These are phyloP conservation scores for Metschnikowia henanensis DNA, from an alignment of 805 yeast species.

Conservation along the genomic window DNA sequence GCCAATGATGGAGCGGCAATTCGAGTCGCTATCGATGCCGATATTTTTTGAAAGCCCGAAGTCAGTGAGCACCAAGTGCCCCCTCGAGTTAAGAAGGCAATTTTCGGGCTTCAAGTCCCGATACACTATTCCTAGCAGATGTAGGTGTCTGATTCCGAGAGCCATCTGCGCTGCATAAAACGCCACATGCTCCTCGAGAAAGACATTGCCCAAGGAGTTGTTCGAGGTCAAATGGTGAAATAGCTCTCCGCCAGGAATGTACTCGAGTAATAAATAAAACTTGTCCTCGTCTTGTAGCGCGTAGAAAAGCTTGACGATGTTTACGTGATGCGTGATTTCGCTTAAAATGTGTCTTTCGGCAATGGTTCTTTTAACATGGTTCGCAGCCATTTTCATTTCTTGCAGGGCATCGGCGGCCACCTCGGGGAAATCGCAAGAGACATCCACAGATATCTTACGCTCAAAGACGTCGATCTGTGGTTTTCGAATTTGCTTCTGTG, in stretches of 20 bases:
- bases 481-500: constrained; percentile 45
- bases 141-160: constrained; percentile 74
- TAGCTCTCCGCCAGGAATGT: constrained; percentile 46
- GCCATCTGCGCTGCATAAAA: constrained; percentile 82
- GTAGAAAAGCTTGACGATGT: constrained; percentile 44
- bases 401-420: constrained; percentile 12
- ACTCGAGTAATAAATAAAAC: constrained; percentile 44
- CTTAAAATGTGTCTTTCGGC: constrained; percentile 20
- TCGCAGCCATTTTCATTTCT: constrained; percentile 11
- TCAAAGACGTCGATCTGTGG: constrained; percentile 19
- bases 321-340: constrained; percentile 42
- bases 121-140: constrained; percentile 78
- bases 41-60: constrained; percentile 67
- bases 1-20: constrained; percentile 48
- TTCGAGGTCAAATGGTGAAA: constrained; percentile 39
- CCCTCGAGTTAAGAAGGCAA: constrained; percentile 72
- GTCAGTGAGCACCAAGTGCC: constrained; percentile 82
- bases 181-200: constrained; percentile 65
- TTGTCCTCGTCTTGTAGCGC: constrained; percentile 47
- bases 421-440: constrained; percentile 19
- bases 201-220: constrained; percentile 38
- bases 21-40: constrained; percentile 43
- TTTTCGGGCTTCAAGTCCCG: constrained; percentile 91
- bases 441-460: constrained; percentile 24
- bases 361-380: constrained; percentile 19